Percentiles rank a stretch among this genome's conserved stretches.
phyloP scores from a whole-genome alignment of 805 yeast genomes.

The Teunomyces atbi region DNA sequence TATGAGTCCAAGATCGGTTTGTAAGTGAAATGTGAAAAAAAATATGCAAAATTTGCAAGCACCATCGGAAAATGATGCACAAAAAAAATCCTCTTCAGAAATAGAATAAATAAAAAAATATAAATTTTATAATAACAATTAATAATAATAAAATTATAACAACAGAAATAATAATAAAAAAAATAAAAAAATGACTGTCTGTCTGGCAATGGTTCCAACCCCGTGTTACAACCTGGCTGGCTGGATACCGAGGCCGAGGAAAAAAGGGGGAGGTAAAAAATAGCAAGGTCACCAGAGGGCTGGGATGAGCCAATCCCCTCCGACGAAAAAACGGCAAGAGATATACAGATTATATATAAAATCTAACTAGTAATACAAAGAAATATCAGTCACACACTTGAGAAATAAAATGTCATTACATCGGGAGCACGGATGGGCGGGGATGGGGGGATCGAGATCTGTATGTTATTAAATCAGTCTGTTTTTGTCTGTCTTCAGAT shows the following conservation, averaged over 20 bases:
- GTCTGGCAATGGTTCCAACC: background rate
- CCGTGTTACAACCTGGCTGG: background rate
- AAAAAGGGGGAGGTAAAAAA: background rate
- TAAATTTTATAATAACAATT: background rate
- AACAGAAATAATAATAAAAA: background rate
- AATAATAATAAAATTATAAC: background rate
- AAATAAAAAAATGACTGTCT: background rate
- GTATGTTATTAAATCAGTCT: background rate
- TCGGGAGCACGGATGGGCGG: background rate
- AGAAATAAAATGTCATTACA: slow-evolving; percentile 4
- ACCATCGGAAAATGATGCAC: background rate
- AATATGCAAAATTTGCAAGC: background rate
- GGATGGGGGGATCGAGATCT: background rate
- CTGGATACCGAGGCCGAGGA: background rate
- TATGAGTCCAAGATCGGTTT: background rate
- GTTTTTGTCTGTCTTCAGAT: background rate
- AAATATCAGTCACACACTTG: background rate
- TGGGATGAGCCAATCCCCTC: background rate
- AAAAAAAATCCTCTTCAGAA: background rate
- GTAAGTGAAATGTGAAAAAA: background rate
- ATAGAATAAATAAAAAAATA: background rate
- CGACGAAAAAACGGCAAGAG: background rate
- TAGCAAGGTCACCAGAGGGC: background rate
- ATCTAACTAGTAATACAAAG: slow-evolving; percentile 4
- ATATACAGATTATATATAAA: background rate